Base-by-base conservation (phyloP, 2,329 filamentous ascomycete species). In the Conoideocrella luteorostrata region DNA sequence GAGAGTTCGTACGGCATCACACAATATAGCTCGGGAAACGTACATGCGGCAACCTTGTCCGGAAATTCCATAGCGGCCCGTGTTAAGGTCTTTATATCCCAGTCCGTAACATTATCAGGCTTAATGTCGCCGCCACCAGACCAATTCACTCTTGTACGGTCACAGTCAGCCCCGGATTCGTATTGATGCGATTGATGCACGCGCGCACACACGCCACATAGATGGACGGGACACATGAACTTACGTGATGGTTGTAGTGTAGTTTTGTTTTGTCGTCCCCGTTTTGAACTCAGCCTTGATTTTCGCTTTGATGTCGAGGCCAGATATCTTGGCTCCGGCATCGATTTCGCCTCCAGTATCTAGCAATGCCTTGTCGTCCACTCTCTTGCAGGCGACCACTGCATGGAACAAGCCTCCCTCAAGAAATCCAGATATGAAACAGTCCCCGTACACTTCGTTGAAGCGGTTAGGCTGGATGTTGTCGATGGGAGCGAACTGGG, bases 341-440 rank as follows among this genome's bases (percentile, higher is more conserved):
- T 7, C 26, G 7, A 28, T 7, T 13, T 28, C 26, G 26, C 26
- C 26, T 7, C 26, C 26, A 28, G 13, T 7, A 28, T 28, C 13
- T 13, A 7, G 7, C 26, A 28, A 7, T 7, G 26, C 26, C 7
- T 28, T 13, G 7, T 28, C 13, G 26, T 28, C 13, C 26, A 7
- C 26, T 13, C 7, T 7, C 13, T 28, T 13, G 26, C 7, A 7
- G 15, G 29, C 21, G 28, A 49, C 37, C 2, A 33, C 20, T 12
- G 44, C 44, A 36, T 39, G 34, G 13, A 49, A 47, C n/a, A 47
- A 42, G 5, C 45, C 44, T 1, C 49, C 50, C 24, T 47, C 43
- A 4, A 49, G 26, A 30, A 49, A 49, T 2, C 47, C 47, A 12
- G 50, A 52, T 33, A 54, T 52, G 39, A 48, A 54, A 46, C 44